Base-by-base conservation (phyloP, 2,329 filamentous ascomycete genomes). In the Botrytis hyacinthi region DNA sequence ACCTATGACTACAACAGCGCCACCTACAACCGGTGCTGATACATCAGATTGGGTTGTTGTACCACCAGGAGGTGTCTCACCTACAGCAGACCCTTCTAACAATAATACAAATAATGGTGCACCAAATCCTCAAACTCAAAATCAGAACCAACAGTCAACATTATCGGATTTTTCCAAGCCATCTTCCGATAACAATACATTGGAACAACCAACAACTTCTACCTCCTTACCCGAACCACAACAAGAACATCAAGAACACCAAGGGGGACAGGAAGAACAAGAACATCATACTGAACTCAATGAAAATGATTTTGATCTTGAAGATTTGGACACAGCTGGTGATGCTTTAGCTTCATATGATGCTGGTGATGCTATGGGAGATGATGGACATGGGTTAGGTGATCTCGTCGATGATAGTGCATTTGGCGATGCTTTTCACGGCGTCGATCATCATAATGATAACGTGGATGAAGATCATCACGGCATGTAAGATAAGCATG, bases 401-500 rank as follows among this genome's bases (percentile, higher is more conserved):
- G 81, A 91, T 70, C 86, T 87, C 77, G 87, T 91, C 84, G 92
- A 93, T 65, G 92, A 94, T 79, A 93, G 91, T 51, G 93, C 92
- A 1, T 96, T 96, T 83, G 93, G 92, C 4, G 92, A 96, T 78
- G 93, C 93, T 0, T 93, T 95, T 82, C 92, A 94, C 78, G 89
- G 87, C 7, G 87, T 90, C 20, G 86, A 81, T 42, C 71, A 72
- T 65, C 76, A 72, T 12, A 76, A 76, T 29, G 78, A 75, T n/a
- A 75, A 78, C 29, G 54, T 60, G 14, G 71, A 70, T 54, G 66
- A 48, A 26, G 59, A 63, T 42, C 72, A 74, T 10, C 75, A 77
- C 20, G 75, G 75, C 6, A 70, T 78, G 44, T 74, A 68, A 72
- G 42, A 35, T 29, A 20, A 44, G 20, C 12, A 18, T 32, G 40